Percentiles rank a stretch among this genome's conserved stretches.
phyloP scores from a whole-genome alignment of 805 yeast genomes.

The Nakazawaea ernobii region DNA sequence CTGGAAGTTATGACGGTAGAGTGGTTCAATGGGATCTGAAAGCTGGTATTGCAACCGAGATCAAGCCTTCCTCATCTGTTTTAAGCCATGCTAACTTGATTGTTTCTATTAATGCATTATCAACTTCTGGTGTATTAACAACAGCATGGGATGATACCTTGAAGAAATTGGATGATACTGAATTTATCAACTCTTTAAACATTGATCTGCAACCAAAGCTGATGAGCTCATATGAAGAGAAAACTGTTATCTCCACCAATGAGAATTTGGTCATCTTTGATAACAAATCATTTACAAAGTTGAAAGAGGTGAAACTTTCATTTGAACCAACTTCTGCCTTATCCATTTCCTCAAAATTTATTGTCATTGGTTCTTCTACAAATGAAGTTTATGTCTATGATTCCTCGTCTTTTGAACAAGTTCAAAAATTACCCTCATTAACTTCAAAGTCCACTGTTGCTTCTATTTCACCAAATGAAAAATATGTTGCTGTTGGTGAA shows the following conservation, averaged over 20 bases:
- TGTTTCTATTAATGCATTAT: conserved; percentile 36
- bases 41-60: conserved; percentile 28
- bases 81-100: conserved; percentile 59
- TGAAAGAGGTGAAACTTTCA: conserved; percentile 21
- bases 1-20: conserved; percentile 84
- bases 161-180: conserved; percentile 29
- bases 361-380: conserved; percentile 45
- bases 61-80: conserved; percentile 26
- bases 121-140: conserved; percentile 33
- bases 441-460: conserved; percentile 61
- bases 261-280: conserved; percentile 31
- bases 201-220: conserved; percentile 45
- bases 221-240: conserved; percentile 28
- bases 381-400: conserved; percentile 36
- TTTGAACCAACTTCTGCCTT: conserved; percentile 38
- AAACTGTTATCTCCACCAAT: conserved; percentile 40
- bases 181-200: conserved; percentile 24
- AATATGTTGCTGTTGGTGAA: conserved; percentile 79
- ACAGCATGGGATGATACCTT: conserved; percentile 88
- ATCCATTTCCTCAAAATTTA: conserved; percentile 33
- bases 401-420: conserved; percentile 20
- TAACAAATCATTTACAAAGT: conserved; percentile 24
- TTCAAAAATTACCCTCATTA: conserved; percentile 33
- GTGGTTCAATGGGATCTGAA: conserved; percentile 52
- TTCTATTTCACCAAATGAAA: conserved; percentile 65